A percentile compares a stretch with the other conserved stretches of the same genome.
Conservation (phyloP, 306 rosid genomes). For the Pachyrhizus erosus region DNA sequence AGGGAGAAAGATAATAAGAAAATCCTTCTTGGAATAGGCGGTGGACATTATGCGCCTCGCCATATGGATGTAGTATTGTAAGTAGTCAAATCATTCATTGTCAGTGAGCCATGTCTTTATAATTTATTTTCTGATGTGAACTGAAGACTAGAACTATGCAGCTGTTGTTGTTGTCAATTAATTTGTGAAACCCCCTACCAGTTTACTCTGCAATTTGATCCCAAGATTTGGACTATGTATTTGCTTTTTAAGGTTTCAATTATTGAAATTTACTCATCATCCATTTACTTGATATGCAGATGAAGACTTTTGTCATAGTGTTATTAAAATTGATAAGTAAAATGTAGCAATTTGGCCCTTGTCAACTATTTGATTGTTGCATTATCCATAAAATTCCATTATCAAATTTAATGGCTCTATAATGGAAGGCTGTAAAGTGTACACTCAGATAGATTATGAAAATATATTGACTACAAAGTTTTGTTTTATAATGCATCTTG, state of each 20-base stretch:
- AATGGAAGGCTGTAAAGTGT: not conserved
- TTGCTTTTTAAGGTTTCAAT: slow-evolving; percentile 1
- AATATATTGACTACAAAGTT: not conserved
- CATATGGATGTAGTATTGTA: slow-evolving; percentile 90
- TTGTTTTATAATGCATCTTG: not conserved
- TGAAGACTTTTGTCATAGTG: not conserved
- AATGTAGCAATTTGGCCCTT: not conserved
- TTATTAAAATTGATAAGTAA: not conserved
- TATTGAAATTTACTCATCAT: not conserved
- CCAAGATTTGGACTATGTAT: not conserved
- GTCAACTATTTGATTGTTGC: not conserved
- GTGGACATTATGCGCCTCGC: slow-evolving; percentile 96
- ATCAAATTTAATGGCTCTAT: not conserved
- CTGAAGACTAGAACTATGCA: not conserved
- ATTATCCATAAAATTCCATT: not conserved
- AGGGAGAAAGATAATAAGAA: slow-evolving; percentile 77
- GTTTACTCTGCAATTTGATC: not conserved
- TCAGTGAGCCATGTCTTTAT: slow-evolving; percentile 4
- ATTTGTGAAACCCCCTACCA: slow-evolving; percentile 1
- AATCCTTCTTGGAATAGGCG: slow-evolving; percentile 93
- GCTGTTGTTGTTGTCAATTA: not conserved
- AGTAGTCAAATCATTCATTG: slow-evolving; percentile 38
- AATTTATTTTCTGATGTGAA: slow-evolving; percentile 33
- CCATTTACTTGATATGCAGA: not conserved
- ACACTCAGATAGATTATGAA: slow-evolving; percentile 5